Percentiles rank a stretch among this genome's conserved stretches.
Conservation (phyloP, 495 filamentous ascomycete genomes). For the Aspergillus sclerotioniger region DNA sequence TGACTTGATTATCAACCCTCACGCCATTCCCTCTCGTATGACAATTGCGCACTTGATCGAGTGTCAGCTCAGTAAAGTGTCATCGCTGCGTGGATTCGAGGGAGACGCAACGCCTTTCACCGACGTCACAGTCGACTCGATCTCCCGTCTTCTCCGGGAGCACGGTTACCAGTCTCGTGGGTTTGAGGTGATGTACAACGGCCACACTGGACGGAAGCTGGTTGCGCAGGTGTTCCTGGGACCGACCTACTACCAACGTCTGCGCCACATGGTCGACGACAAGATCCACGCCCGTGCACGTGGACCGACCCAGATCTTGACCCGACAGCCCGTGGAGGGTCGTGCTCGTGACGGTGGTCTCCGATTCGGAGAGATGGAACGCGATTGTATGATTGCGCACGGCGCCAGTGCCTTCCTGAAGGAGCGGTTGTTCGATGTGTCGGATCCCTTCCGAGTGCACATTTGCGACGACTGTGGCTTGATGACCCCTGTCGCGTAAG, state of each 20-base stretch:
- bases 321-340: slow-evolving; percentile 97
- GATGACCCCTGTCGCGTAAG: slow-evolving; percentile 99
- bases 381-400: slow-evolving; percentile 99
- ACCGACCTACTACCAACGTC: slow-evolving; percentile 97
- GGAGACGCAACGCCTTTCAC: slow-evolving; percentile 98
- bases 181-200: slow-evolving; percentile 98
- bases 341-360: slow-evolving; percentile 96
- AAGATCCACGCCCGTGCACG: slow-evolving; percentile 98
- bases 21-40: slow-evolving; percentile 99
- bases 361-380: slow-evolving; percentile 99
- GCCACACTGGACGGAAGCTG: slow-evolving; percentile 90
- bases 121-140: slow-evolving; percentile 90
- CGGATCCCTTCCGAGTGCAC: slow-evolving; percentile 97
- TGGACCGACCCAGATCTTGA: slow-evolving; percentile 95
- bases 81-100: slow-evolving; percentile 83
- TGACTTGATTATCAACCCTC: slow-evolving; percentile 98
- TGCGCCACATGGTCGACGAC: slow-evolving; percentile 99
- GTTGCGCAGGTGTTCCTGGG: slow-evolving; percentile 94
- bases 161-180: slow-evolving; percentile 95
- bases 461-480: slow-evolving; percentile 98
- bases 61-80: slow-evolving; percentile 94
- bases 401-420: slow-evolving; percentile 95
- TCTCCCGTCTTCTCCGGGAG: slow-evolving; percentile 86
- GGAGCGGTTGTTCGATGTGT: slow-evolving; percentile 94
- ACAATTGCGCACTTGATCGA: slow-evolving; percentile 99